Percentiles rank a stretch among this genome's conserved stretches.
phyloP scores from a whole-genome alignment of 352 stramenopile species.

The Elongisporangium senticosum region DNA sequence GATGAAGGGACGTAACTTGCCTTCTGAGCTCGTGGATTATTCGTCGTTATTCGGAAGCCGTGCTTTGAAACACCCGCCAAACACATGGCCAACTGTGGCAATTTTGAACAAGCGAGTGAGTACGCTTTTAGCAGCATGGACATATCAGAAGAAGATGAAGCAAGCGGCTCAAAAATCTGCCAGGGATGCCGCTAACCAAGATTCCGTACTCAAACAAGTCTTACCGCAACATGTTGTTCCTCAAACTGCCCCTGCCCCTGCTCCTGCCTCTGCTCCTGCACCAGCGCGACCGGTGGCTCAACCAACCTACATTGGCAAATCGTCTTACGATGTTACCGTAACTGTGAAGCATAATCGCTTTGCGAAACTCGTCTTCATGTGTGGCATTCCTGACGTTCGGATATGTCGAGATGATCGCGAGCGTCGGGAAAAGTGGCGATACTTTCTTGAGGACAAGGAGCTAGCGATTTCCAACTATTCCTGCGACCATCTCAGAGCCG shows the following conservation, averaged over 20 bases:
- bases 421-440: constrained; percentile 70
- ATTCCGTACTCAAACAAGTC: background rate
- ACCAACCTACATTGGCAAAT: background rate
- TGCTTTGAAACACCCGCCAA: constrained; percentile 13
- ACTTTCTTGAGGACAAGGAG: constrained; percentile 56
- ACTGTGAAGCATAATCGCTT: constrained; percentile 55
- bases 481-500: constrained; percentile 38
- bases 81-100: constrained; percentile 42
- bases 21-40: constrained; percentile 25
- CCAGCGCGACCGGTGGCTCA: background rate
- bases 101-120: constrained; percentile 52
- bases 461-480: constrained; percentile 32
- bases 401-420: constrained; percentile 45
- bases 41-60: constrained; percentile 56
- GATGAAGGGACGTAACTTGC: constrained; percentile 44
- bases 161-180: background rate
- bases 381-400: constrained; percentile 66
- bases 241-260: background rate
- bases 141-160: constrained; percentile 15
- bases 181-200: background rate
- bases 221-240: background rate
- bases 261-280: background rate
- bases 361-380: constrained; percentile 70
- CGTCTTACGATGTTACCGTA: background rate
- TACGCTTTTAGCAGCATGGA: constrained; percentile 46